Conservation (phyloP, 2,329 filamentous ascomycete genomes). For the Spiromastix sp. region DNA sequence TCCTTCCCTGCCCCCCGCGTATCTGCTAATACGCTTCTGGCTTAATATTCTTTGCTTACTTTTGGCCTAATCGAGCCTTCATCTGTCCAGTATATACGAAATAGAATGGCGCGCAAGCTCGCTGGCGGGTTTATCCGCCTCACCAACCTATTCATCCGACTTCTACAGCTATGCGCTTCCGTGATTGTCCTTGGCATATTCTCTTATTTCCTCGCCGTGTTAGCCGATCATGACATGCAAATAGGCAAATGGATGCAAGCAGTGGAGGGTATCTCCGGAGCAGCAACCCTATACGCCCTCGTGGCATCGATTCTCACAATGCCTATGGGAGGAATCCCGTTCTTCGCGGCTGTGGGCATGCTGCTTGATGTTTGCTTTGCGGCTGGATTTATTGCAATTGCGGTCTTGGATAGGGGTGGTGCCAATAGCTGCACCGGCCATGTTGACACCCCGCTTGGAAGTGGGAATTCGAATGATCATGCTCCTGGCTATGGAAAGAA, state of each 20-base stretch:
- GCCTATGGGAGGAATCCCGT: slow-evolving; percentile 62
- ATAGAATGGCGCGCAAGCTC: slow-evolving; percentile 10
- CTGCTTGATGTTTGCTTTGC: slow-evolving; percentile 67
- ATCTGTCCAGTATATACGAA: too few species aligned
- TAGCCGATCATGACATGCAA: slow-evolving; percentile 51
- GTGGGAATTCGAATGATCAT: slow-evolving; percentile 43
- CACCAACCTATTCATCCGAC: slow-evolving; percentile 60
- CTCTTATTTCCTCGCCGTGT: slow-evolving; percentile 72
- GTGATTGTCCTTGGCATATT: slow-evolving; percentile 67
- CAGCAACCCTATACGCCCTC: slow-evolving; percentile 63
- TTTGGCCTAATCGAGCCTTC: too few species aligned
- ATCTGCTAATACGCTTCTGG: too few species aligned
- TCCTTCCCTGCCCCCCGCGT: too few species aligned
- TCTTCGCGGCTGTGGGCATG: slow-evolving; percentile 65
- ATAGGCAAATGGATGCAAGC: slow-evolving; percentile 60
- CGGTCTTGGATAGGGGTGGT: slow-evolving; percentile 61
- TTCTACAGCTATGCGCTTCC: slow-evolving; percentile 61
- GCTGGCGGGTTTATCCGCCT: slow-evolving; percentile 56
- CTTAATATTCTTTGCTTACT: too few species aligned
- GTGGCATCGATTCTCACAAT: slow-evolving; percentile 65
- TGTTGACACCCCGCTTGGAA: slow-evolving; percentile 60
- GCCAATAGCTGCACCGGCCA: slow-evolving; percentile 53
- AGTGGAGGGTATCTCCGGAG: slow-evolving; percentile 68
- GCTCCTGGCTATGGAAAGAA: slow-evolving; percentile 40
- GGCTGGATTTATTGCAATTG: slow-evolving; percentile 71